Evolutionary conservation across 306 rosid species (phyloP), one percentile per base, ranked within the genome.

Genomic region (Senna tora): DNA sequence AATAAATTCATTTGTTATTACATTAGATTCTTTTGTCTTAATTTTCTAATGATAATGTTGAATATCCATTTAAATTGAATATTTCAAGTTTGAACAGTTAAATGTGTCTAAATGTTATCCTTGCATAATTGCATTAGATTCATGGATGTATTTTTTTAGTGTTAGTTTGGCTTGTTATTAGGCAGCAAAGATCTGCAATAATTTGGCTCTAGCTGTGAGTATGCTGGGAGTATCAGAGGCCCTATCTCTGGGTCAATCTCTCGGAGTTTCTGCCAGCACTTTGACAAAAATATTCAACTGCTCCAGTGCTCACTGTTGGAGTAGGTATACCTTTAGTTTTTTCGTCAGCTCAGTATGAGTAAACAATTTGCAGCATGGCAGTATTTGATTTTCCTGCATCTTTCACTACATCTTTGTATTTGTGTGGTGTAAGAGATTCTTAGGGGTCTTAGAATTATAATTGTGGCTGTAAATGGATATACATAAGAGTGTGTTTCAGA

Each of bases 181-280:
- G 98, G 97, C 97, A 7, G 98, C 98, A 53, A 94, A 94, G 75
- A 78, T 94, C 54, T 94, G 98, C 82, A 94, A 94, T 69, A 94
- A 94, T 80, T 76, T 94, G 87, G 92, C 98, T 72, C 25, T 94
- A 91, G 92, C 94, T 75, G 89, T 94, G 71, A 94, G 98, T 60
- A 94, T 94, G 97, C 84, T 94, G 74, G 98, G 98, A 72, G 72
- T 94, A 67, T 94, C 98, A 77, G 97, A 94, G 79, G 97, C 98
- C 69, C 89, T 94, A 49, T 89, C 95, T 72, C 84, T 94, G 39
- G 98, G 97, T 36, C 98, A 94, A 77, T 89, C 91, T 45, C 80
- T 94, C 1, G 96, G 98, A 67, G 92, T 94, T 75, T 7, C 92
- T 54, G 87, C 97, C 25, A 77, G 75, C 62, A 91, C 92, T 77